A percentile compares a stretch with the other conserved stretches of the same genome.
Evolutionary conservation across 768 basidiomycete species (phyloP).

Genomic region (Cystofilobasidium bisporidii): DNA sequence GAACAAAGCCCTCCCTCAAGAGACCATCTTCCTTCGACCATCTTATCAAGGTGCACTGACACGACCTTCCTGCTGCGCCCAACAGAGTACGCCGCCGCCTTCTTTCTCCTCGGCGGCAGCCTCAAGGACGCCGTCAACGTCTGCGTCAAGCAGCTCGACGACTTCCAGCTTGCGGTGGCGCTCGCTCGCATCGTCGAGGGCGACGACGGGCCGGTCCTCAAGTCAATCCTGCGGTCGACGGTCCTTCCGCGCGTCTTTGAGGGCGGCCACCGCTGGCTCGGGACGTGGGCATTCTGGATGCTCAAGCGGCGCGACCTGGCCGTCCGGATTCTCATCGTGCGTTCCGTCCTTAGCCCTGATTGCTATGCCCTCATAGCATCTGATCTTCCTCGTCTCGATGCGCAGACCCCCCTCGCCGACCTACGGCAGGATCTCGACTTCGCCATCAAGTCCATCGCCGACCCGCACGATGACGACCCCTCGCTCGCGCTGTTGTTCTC

Average conservation of each 20-base stretch:
- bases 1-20: too few relatives aligned
- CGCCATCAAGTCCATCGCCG: slow-evolving; percentile 48
- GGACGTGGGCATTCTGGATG: slow-evolving; percentile 94
- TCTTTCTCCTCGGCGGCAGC: slow-evolving; percentile 83
- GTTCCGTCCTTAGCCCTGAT: slow-evolving; percentile 34
- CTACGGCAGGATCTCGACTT: slow-evolving; percentile 24
- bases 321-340: slow-evolving; percentile 77
- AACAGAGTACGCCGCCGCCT: slow-evolving; percentile 99
- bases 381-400: neutral
- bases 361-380: neutral
- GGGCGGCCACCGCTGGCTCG: slow-evolving; percentile 84
- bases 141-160: slow-evolving; percentile 73
- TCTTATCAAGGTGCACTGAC: too few relatives aligned
- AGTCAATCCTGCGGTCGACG: slow-evolving; percentile 57
- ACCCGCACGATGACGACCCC: slow-evolving; percentile 87
- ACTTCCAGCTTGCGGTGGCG: slow-evolving; percentile 83
- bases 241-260: slow-evolving; percentile 77
- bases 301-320: slow-evolving; percentile 77
- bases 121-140: slow-evolving; percentile 86
- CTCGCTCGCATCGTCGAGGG: slow-evolving; percentile 76
- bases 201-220: slow-evolving; percentile 66
- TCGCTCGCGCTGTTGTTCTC: slow-evolving; percentile 82
- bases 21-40: too few relatives aligned
- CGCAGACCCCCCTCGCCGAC: slow-evolving; percentile 32
- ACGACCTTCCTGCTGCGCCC: too few relatives aligned